phyloP scores from a whole-genome alignment of 2,329 filamentous ascomycete genomes.

The Exophiala bonariae region DNA sequence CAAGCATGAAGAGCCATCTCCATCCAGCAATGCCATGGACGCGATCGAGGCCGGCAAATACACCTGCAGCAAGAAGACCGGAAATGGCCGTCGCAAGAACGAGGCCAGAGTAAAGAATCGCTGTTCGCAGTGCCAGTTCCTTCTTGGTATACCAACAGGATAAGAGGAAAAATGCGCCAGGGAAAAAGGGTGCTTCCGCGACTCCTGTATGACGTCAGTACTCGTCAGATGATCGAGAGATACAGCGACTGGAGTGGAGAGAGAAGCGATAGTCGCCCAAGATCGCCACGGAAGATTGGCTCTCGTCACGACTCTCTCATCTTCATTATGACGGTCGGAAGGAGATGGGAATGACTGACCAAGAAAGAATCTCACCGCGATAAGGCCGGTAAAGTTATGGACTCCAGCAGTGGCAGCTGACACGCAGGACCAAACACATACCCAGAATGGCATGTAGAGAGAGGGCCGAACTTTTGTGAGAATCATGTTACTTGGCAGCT shows the following conservation, averaged over 20 bases:
- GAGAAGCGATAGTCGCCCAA: too few species aligned
- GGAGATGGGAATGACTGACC: conserved; percentile 34
- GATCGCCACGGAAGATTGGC: too few species aligned
- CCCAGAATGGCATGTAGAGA: conserved; percentile 48
- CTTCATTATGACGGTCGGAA: too few species aligned
- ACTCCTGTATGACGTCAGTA: not conserved
- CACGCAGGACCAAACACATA: conserved; percentile 26
- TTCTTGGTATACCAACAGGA: conserved; percentile 68
- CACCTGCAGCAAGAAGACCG: conserved; percentile 48
- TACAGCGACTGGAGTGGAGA: too few species aligned
- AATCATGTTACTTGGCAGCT: conserved; percentile 61
- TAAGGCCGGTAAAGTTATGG: conserved; percentile 32
- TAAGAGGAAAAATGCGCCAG: conserved; percentile 45
- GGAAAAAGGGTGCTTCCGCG: not conserved
- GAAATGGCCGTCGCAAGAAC: conserved; percentile 49
- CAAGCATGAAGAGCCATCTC: conserved; percentile 18
- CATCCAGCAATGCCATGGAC: conserved; percentile 42
- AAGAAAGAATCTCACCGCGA: conserved; percentile 40
- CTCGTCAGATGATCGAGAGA: too few species aligned
- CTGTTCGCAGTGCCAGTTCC: conserved; percentile 53
- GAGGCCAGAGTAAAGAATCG: conserved; percentile 51
- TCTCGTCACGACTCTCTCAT: too few species aligned
- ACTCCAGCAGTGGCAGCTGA: conserved; percentile 22
- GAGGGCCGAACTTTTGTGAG: conserved; percentile 56
- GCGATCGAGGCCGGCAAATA: conserved; percentile 37